Base-by-base conservation (phyloP, 352 stramenopile genomes). In the Globisporangium sylvaticum region DNA sequence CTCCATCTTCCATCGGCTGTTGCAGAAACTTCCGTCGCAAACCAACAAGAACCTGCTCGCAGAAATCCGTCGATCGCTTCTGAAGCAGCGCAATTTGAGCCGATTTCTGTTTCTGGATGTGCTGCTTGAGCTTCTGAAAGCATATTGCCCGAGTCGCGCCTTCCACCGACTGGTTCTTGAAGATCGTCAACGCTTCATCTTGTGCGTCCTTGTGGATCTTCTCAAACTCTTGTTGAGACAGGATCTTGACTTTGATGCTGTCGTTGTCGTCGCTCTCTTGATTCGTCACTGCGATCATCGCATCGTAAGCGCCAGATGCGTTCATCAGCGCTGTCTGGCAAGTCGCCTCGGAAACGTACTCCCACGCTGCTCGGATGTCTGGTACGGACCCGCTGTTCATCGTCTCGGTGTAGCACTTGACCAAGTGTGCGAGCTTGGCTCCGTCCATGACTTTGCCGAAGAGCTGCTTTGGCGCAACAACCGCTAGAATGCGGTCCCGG, bases 321-420 rank as follows among this genome's bases (percentile, higher is more conserved):
- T 71, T 72, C 29, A 78, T 62, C 48, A 88, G 70, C 29, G 85
- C 85, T 9, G 77, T 74, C 60, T 91, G 81, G 29, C 84, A 92
- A 5, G 87, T 92, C 29, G 84, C 85, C 59, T 95, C 85, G 4
- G 81, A 86, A 15, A 95, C 87, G 42, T 94, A 95, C 65, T 88
- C 80, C 85, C 85, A 95, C 15, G 85, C 87, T 39, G 85, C 84
- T 61, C 90, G 91, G 37, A 95, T 93, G 60, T 92, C 83, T n/a
- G 87, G 85, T 5, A 95, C 73, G 2, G 79, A 74, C 3, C 85
- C 85, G 62, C 76, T 92, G 55, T 88, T 95, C 77, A 95, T 89
- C 4, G 85, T 92, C 15, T 84, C 73, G 0, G 82, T 89, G 62
- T 95, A 95, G 65, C 82, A 90, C 22, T 66, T 71, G 18, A 77